Conservation (phyloP, 179 eudicot species). For the Drosera spatulata region DNA sequence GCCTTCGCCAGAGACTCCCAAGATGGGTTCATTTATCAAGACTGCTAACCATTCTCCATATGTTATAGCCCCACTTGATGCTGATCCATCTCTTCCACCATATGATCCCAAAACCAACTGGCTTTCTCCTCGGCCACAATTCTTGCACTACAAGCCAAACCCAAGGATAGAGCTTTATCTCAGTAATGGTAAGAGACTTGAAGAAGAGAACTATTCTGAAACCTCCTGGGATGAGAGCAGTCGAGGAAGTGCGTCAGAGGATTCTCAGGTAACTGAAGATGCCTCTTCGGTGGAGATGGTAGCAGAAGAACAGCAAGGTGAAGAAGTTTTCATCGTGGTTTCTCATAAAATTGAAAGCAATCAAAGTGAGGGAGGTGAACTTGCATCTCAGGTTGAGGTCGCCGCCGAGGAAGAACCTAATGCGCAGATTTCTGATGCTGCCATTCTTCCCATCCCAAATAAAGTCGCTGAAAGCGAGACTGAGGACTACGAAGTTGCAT, state of each 20-base stretch:
- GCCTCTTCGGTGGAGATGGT: conserved; percentile 19
- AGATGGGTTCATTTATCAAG: not conserved
- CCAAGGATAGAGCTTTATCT: conserved; percentile 39
- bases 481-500: too few relatives aligned
- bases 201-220: conserved; percentile 45
- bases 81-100: conserved; percentile 57
- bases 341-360: too few relatives aligned
- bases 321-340: too few relatives aligned
- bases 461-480: too few relatives aligned
- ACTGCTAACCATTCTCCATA: conserved; percentile 18
- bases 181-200: conserved; percentile 31
- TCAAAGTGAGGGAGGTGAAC: too few relatives aligned
- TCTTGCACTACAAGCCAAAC: conserved; percentile 70
- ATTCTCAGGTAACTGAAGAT: conserved; percentile 26
- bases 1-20: conserved; percentile 17
- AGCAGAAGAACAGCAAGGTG: conserved; percentile 17
- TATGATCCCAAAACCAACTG: conserved; percentile 82
- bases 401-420: too few relatives aligned
- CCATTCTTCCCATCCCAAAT: too few relatives aligned
- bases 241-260: conserved; percentile 26
- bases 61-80: conserved; percentile 50
- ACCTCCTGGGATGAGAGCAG: conserved; percentile 29
- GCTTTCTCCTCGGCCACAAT: conserved; percentile 92
- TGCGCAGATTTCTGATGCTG: too few relatives aligned
- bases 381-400: too few relatives aligned